Evolutionary conservation across 2,329 filamentous ascomycete genomes (phyloP).

Genomic region (Penicillium sp.): DNA sequence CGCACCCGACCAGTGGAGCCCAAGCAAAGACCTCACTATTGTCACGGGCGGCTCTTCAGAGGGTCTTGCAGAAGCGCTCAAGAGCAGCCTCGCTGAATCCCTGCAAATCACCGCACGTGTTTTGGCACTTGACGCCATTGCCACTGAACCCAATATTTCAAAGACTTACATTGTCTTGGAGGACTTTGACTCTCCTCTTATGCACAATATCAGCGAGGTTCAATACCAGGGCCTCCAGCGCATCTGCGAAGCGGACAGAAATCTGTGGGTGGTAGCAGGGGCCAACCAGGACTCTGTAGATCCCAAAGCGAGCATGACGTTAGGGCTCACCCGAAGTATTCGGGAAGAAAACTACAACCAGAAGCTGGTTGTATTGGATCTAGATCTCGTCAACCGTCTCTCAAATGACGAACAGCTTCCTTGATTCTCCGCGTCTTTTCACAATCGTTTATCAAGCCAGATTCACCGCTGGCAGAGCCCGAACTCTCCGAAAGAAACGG

Average conservation of each 20-base stretch:
- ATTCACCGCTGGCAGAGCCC: not conserved
- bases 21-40: not conserved
- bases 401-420: not conserved
- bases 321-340: not conserved
- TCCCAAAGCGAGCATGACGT: not conserved
- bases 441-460: not conserved
- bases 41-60: not conserved
- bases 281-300: not conserved
- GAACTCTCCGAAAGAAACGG: not conserved
- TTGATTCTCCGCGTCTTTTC: not conserved
- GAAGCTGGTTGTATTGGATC: not conserved
- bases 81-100: not conserved
- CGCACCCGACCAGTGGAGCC: not conserved
- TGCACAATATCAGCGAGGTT: not conserved
- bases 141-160: not conserved
- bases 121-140: not conserved
- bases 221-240: not conserved
- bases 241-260: not conserved
- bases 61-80: not conserved
- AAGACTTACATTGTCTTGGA: not conserved
- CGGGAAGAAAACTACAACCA: not conserved
- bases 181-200: not conserved
- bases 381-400: not conserved
- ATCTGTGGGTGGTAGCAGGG: not conserved
- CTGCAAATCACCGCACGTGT: not conserved